Percentiles rank a stretch among this genome's conserved stretches.
Evolutionary conservation across 1,284 basidiomycete species (phyloP).

Genomic region (Tetrapyrgos nigripes): DNA sequence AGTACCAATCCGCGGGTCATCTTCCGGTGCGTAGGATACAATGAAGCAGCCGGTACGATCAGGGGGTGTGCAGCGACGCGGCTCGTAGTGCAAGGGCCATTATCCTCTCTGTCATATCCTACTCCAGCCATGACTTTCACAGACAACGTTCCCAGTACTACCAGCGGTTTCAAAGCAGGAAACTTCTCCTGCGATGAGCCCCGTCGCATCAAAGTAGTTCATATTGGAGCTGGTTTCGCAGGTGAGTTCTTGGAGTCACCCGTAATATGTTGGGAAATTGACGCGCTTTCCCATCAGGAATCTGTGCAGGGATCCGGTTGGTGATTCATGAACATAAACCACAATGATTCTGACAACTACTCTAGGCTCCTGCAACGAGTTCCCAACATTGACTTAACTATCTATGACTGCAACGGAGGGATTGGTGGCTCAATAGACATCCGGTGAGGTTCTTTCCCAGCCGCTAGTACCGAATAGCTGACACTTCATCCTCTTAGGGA

Average conservation of each 20-base stretch:
- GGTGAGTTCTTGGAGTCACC: constrained; percentile 32
- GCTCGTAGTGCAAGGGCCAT: too few relatives aligned
- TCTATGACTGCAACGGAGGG: constrained; percentile 66
- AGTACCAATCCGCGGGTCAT: too few relatives aligned
- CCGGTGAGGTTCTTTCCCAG: constrained; percentile 33
- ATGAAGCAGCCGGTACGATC: too few relatives aligned
- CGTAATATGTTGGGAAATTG: neutral
- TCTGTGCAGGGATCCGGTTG: constrained; percentile 60
- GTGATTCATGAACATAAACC: constrained; percentile 2
- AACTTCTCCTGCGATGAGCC: constrained; percentile 54
- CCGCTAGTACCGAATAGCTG: neutral
- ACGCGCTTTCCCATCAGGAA: constrained; percentile 38
- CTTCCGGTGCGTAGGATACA: too few relatives aligned
- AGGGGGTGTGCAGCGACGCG: too few relatives aligned
- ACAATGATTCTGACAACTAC: neutral
- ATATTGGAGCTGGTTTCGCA: constrained; percentile 62
- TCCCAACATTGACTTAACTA: constrained; percentile 57
- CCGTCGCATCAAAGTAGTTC: constrained; percentile 54
- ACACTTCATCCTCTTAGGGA: constrained; percentile 40
- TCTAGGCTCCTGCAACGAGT: constrained; percentile 59
- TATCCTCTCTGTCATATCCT: too few relatives aligned
- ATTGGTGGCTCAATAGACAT: constrained; percentile 57
- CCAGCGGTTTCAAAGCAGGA: constrained; percentile 29
- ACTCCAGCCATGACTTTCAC: too few relatives aligned
- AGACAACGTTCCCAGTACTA: neutral